phyloP scores from a whole-genome alignment of 495 filamentous ascomycete genomes.

The Trichocladium uniseriatum region DNA sequence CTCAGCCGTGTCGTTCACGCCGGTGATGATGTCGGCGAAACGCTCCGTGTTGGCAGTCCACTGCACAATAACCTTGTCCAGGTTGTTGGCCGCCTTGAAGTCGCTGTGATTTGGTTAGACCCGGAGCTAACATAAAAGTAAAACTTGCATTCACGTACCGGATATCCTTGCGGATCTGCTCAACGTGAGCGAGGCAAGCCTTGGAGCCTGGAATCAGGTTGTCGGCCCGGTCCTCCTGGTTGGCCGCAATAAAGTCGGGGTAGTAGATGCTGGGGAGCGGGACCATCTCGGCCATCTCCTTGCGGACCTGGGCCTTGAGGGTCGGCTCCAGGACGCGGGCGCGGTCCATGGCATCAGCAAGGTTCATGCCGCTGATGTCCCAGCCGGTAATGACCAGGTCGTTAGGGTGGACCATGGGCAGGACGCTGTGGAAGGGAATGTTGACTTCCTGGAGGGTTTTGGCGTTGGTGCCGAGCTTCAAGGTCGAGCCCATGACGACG shows the following conservation, averaged over 20 bases:
- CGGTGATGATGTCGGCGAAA: constrained; percentile 75
- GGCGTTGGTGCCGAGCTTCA: constrained; percentile 87
- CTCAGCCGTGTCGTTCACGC: constrained; percentile 93
- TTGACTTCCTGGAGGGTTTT: constrained; percentile 86
- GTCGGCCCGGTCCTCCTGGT: constrained; percentile 95
- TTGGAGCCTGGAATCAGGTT: constrained; percentile 79
- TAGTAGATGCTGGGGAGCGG: constrained; percentile 96
- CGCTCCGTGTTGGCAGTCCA: constrained; percentile 99
- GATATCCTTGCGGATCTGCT: constrained; percentile 91
- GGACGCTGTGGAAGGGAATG: constrained; percentile 85
- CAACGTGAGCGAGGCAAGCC: constrained; percentile 76
- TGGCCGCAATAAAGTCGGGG: constrained; percentile 97
- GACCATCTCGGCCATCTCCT: constrained; percentile 84
- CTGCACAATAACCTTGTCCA: constrained; percentile 95
- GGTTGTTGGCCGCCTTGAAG: constrained; percentile 75
- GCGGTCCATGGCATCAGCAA: constrained; percentile 91
- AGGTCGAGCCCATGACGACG: constrained; percentile 88
- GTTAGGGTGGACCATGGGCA: constrained; percentile 97
- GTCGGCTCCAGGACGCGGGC: constrained; percentile 88
- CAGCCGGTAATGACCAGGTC: constrained; percentile 92
- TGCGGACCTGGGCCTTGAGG: constrained; percentile 77
- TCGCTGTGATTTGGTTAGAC: constrained; percentile 43
- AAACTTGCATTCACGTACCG: constrained; percentile 45
- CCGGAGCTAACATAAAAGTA: background rate
- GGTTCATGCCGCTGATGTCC: constrained; percentile 87